A percentile compares a stretch with the other conserved stretches of the same genome.
Evolutionary conservation across 352 stramenopile species (phyloP).

Genomic region (Pythium dissotocum): DNA sequence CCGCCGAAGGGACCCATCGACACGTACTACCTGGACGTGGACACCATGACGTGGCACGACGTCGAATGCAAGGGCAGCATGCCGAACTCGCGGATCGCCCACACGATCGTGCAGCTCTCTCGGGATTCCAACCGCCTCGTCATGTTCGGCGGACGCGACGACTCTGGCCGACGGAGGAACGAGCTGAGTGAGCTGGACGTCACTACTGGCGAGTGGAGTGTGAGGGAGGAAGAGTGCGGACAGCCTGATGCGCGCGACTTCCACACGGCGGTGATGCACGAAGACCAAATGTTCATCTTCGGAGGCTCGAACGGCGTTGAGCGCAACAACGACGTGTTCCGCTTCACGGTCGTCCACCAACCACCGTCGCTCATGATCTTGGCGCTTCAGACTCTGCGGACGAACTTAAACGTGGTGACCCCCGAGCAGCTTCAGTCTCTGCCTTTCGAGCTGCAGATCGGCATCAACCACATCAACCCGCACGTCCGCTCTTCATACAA

Average conservation of each 20-base stretch:
- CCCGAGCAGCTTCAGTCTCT: conserved; percentile 47
- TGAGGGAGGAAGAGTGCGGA: conserved; percentile 53
- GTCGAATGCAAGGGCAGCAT: conserved; percentile 62
- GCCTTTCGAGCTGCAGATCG: conserved; percentile 62
- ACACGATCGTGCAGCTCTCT: conserved; percentile 66
- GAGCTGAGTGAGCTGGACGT: conserved; percentile 73
- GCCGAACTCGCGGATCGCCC: conserved; percentile 75
- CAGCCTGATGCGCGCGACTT: conserved; percentile 81
- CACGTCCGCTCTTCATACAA: conserved; percentile 65
- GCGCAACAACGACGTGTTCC: conserved; percentile 81
- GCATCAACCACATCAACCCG: conserved; percentile 72
- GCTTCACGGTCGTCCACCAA: conserved; percentile 60
- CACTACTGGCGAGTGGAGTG: conserved; percentile 59
- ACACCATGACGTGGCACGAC: conserved; percentile 67
- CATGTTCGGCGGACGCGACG: conserved; percentile 82
- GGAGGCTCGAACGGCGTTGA: conserved; percentile 83
- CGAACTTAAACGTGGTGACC: conserved; percentile 42
- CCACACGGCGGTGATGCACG: conserved; percentile 73
- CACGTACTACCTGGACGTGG: conserved; percentile 74
- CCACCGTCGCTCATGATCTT: conserved; percentile 67
- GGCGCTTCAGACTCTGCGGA: conserved; percentile 64
- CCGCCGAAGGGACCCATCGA: conserved; percentile 79
- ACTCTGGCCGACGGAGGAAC: conserved; percentile 64
- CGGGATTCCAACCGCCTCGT: conserved; percentile 51
- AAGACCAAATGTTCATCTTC: conserved; percentile 81